Percentiles rank a stretch among this genome's conserved stretches.
Conservation (phyloP, 2,329 filamentous ascomycete species). For the Rutstroemia sp. region DNA sequence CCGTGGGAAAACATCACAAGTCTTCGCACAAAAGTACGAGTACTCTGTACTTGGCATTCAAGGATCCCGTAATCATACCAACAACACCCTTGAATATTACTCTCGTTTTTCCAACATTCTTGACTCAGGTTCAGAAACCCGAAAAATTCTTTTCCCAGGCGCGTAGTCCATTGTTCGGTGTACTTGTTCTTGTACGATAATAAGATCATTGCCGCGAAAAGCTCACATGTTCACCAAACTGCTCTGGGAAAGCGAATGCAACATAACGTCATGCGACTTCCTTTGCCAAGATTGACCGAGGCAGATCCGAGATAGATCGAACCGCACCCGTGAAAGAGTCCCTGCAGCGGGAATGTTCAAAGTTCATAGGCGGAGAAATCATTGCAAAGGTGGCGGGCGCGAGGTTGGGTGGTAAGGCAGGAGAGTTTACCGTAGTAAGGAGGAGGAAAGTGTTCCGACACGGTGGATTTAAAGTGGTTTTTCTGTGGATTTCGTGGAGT, state of each 20-base stretch:
- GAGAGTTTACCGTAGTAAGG: neutral
- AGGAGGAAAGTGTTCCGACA: neutral
- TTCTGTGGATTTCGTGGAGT: slow-evolving; percentile 1
- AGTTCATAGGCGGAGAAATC: slow-evolving; percentile 2
- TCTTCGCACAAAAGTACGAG: no score
- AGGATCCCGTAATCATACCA: no score
- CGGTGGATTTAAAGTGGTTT: slow-evolving; percentile 1
- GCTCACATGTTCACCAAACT: neutral
- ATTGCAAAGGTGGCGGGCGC: slow-evolving; percentile 3
- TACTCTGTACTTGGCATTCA: no score
- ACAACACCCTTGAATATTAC: no score
- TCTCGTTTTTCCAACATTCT: neutral
- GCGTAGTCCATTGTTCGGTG: neutral
- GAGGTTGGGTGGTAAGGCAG: neutral
- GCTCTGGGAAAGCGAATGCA: neutral
- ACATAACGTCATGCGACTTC: slow-evolving; percentile 1
- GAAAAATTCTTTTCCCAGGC: neutral
- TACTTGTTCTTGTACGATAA: no score
- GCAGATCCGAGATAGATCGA: slow-evolving; percentile 6
- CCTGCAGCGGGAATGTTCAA: slow-evolving; percentile 7
- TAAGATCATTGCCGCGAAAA: neutral
- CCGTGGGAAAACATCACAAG: no score
- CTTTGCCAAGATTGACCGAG: slow-evolving; percentile 5
- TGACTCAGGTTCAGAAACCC: neutral
- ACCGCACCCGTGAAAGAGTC: neutral